phyloP scores from a whole-genome alignment of 2,329 filamentous ascomycete genomes.

The Trichoderma sp. region DNA sequence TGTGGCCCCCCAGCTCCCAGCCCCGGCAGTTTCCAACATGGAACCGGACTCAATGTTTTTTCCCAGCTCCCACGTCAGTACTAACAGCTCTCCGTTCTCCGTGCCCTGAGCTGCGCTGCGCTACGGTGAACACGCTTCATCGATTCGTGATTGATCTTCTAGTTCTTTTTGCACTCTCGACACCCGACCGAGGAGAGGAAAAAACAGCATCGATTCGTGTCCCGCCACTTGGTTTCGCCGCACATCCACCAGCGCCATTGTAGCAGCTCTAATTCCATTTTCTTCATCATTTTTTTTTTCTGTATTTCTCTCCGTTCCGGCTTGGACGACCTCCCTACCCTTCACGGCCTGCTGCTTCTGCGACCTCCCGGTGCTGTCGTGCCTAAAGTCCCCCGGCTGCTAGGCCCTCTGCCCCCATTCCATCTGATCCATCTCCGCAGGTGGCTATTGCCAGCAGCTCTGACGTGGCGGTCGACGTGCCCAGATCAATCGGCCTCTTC shows the following conservation, averaged over 20 bases:
- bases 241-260: not conserved
- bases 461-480: slow-evolving; percentile 23
- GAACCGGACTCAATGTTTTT: not conserved
- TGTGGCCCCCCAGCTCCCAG: not conserved
- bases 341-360: slow-evolving; percentile 6
- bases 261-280: not conserved
- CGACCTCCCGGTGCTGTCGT: slow-evolving; percentile 11
- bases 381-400: slow-evolving; percentile 20
- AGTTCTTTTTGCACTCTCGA: slow-evolving; percentile 16
- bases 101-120: slow-evolving; percentile 21
- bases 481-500: slow-evolving; percentile 24
- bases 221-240: slow-evolving; percentile 12
- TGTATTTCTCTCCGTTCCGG: slow-evolving; percentile 3
- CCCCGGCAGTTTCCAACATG: slow-evolving; percentile 10
- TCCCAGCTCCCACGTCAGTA: slow-evolving; percentile 2
- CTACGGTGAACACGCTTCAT: slow-evolving; percentile 21
- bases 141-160: slow-evolving; percentile 11
- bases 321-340: not conserved
- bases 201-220: slow-evolving; percentile 9
- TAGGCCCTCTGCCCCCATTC: slow-evolving; percentile 3
- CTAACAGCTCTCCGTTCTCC: slow-evolving; percentile 15
- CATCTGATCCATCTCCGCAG: slow-evolving; percentile 23
- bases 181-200: slow-evolving; percentile 2
- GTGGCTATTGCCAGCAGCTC: slow-evolving; percentile 23
- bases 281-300: not conserved